Percentiles rank a stretch among this genome's conserved stretches.
phyloP scores from a whole-genome alignment of 2,329 filamentous ascomycete genomes.

The Arthrobotrys pseudoclavata region DNA sequence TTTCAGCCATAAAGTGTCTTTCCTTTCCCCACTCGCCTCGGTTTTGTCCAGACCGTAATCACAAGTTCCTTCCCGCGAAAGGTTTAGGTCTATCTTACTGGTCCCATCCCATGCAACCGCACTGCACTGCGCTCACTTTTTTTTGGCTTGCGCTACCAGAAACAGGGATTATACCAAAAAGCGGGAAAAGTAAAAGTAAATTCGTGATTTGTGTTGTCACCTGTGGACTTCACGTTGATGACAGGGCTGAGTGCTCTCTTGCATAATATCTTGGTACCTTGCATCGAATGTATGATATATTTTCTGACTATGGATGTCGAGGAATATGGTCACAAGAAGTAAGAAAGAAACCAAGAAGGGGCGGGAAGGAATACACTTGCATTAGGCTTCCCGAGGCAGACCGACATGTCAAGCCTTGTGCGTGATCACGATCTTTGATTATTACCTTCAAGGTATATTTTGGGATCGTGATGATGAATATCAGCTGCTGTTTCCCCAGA shows the following conservation, averaged over 20 bases:
- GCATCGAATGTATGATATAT: slow-evolving; percentile 16
- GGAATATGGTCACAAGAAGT: slow-evolving; percentile 18
- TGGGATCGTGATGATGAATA: not conserved
- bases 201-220: slow-evolving; percentile 48
- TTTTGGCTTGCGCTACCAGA: slow-evolving; percentile 20
- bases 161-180: not conserved
- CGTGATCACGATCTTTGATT: slow-evolving; percentile 1
- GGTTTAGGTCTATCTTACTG: slow-evolving; percentile 40
- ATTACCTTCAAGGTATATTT: not conserved
- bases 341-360: not conserved
- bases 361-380: not conserved
- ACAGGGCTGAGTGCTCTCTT: slow-evolving; percentile 27
- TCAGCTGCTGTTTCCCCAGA: slow-evolving; percentile 26
- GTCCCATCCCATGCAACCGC: not conserved
- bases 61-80: slow-evolving; percentile 40
- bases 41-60: slow-evolving; percentile 18
- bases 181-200: slow-evolving; percentile 4
- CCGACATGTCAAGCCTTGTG: not conserved
- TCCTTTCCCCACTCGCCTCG: slow-evolving; percentile 26
- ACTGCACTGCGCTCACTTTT: not conserved
- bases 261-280: slow-evolving; percentile 22
- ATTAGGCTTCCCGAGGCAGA: slow-evolving; percentile 25
- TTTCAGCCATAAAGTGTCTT: no score
- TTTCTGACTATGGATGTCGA: not conserved
- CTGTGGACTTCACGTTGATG: slow-evolving; percentile 45